Percentiles rank a stretch among this genome's conserved stretches.
Evolutionary conservation across 148 eudicot genomes (phyloP).

Genomic region (Silene conica): DNA sequence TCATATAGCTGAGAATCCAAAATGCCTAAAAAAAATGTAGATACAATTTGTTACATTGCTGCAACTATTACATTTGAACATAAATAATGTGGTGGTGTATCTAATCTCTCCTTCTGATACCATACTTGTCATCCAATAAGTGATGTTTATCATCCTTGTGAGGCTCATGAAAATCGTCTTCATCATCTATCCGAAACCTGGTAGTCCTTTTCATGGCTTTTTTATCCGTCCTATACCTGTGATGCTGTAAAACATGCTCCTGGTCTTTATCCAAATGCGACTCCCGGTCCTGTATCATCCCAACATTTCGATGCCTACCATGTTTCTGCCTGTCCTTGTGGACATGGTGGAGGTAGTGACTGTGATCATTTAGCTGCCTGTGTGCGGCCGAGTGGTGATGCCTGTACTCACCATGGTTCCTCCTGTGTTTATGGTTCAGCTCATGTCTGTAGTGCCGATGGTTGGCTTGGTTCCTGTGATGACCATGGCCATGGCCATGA

Average conservation of each 20-base stretch:
- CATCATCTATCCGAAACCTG: conserved; percentile 21
- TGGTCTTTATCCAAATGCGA: conserved; percentile 28
- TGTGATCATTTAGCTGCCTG: too few relatives aligned
- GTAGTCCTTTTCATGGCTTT: conserved; percentile 24
- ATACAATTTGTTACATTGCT: too few relatives aligned
- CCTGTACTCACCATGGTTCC: conserved; percentile 29
- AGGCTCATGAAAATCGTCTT: conserved; percentile 22
- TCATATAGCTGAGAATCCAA: too few relatives aligned
- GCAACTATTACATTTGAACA: background rate
- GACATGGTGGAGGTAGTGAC: too few relatives aligned
- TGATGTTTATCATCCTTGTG: background rate
- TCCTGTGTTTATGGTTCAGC: conserved; percentile 33
- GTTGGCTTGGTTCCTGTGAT: conserved; percentile 28
- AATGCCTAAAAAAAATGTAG: too few relatives aligned
- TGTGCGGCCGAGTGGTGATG: conserved; percentile 26
- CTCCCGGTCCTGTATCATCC: conserved; percentile 18
- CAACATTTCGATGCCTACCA: conserved; percentile 32
- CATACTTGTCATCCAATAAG: conserved; percentile 2
- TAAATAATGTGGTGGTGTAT: background rate
- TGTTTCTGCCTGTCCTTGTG: too few relatives aligned
- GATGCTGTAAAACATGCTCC: background rate
- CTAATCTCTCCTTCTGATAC: conserved; percentile 21
- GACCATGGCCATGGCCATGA: conserved; percentile 24
- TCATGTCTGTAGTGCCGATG: conserved; percentile 28
- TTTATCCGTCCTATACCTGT: background rate